Conservation (phyloP, 768 basidiomycete species). For the Fistulinella prunicolor region DNA sequence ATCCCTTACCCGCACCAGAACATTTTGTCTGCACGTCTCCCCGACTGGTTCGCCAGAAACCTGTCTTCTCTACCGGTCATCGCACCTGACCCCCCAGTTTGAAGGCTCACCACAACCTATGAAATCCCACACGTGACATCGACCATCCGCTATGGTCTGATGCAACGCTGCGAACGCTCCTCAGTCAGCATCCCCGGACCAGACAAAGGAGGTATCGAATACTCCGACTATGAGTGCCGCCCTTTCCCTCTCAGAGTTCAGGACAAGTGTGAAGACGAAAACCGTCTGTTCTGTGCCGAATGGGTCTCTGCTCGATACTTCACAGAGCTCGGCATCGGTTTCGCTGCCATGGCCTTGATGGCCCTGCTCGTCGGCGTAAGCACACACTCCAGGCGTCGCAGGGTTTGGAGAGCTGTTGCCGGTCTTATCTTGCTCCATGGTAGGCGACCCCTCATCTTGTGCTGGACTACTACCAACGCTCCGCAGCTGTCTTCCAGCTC, state of each 20-base stretch:
- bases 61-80: conserved; percentile 13
- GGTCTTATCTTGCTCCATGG: conserved; percentile 62
- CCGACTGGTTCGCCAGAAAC: conserved; percentile 57
- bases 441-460: conserved; percentile 17
- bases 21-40: conserved; percentile 49
- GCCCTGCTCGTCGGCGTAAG: conserved; percentile 66
- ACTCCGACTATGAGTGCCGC: conserved; percentile 60
- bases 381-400: conserved; percentile 67
- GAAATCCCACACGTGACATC: conserved; percentile 40
- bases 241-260: conserved; percentile 56
- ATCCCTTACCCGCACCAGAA: conserved; percentile 42
- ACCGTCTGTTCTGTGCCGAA: conserved; percentile 55
- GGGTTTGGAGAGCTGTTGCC: conserved; percentile 75
- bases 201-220: conserved; percentile 42
- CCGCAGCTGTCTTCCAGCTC: conserved; percentile 56
- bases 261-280: conserved; percentile 50
- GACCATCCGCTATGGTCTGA: conserved; percentile 58
- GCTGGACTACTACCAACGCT: not conserved
- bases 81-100: conserved; percentile 27
- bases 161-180: conserved; percentile 53
- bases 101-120: conserved; percentile 40
- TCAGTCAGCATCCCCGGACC: conserved; percentile 47
- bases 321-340: conserved; percentile 62
- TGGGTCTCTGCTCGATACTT: conserved; percentile 73
- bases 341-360: conserved; percentile 54